Evolutionary conservation across 2,329 filamentous ascomycete species (phyloP).

Genomic region (Aspergillus ochraceus): DNA sequence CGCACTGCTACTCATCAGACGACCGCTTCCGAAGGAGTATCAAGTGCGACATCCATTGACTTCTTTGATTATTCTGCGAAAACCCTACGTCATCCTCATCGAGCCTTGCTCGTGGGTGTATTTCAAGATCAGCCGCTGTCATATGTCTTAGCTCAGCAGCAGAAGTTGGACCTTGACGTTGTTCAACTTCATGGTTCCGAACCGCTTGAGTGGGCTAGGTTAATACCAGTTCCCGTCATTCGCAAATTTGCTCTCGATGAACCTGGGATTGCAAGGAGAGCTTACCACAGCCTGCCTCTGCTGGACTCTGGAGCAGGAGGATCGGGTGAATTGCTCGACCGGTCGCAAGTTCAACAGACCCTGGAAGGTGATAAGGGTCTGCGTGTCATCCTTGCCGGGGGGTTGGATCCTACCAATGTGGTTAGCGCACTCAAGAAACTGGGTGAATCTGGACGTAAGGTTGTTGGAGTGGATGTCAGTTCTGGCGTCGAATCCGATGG

Average conservation of each 20-base stretch:
- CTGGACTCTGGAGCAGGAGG: slow-evolving; percentile 84
- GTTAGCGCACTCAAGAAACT: slow-evolving; percentile 62
- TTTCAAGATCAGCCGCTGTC: slow-evolving; percentile 88
- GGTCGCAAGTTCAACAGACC: slow-evolving; percentile 65
- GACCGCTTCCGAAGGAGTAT: slow-evolving; percentile 17
- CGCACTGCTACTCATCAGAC: slow-evolving; percentile 24
- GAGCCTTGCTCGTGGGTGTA: slow-evolving; percentile 84
- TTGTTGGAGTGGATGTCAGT: slow-evolving; percentile 87
- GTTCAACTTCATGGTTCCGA: slow-evolving; percentile 93
- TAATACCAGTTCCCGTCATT: slow-evolving; percentile 92
- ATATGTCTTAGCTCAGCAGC: slow-evolving; percentile 77
- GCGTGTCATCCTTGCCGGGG: slow-evolving; percentile 79
- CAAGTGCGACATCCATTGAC: slow-evolving; percentile 48
- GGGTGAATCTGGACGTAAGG: slow-evolving; percentile 59
- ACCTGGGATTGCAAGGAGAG: slow-evolving; percentile 68
- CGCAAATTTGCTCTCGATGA: slow-evolving; percentile 78
- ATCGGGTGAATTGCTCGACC: slow-evolving; percentile 75
- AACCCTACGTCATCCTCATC: slow-evolving; percentile 52
- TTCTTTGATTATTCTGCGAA: slow-evolving; percentile 66
- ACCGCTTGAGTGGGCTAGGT: slow-evolving; percentile 82
- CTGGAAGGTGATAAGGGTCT: slow-evolving; percentile 70
- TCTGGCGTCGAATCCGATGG: slow-evolving; percentile 88
- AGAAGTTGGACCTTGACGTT: slow-evolving; percentile 74
- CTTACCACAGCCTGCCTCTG: slow-evolving; percentile 79
- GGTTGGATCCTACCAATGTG: slow-evolving; percentile 79